Evolutionary conservation across 2,329 filamentous ascomycete genomes (phyloP), one percentile per base, ranked within the genome.

Genomic region (Aspergillus fumigatus): DNA sequence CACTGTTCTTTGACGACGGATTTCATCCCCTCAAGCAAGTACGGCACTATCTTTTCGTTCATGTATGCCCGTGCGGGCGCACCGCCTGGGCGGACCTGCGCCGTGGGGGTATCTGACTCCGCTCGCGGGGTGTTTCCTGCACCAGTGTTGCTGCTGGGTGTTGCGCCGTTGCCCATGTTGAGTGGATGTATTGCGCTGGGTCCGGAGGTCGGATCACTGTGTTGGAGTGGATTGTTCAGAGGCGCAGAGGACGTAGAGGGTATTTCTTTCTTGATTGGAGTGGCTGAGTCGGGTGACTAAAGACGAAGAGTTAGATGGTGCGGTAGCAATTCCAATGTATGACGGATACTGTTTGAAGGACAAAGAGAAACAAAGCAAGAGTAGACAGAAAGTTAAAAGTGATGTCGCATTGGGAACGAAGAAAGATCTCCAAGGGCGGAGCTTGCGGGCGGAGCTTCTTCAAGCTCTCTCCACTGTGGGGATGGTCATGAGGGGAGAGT

Each of bases 11-110:
- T 85, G 4, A 86, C 87, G 58, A 92, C 70, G 54, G 81, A 73
- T 75, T 90, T 91, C 86, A 92, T 88, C 25, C 88, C 88, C 65
- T 91, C 88, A 41, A 91, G 75, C 56, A 92, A 67, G 26, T 83
- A 81, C 0, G 83, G 83, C 0, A 87, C 88, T 43, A 92, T 82
- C 65, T 86, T 89, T 50, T 81, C 80, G 67, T 91, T 91, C 63
- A 92, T 73, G 70, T 90, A 92, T 65, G 84, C 82, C 48, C 88
- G 82, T 4, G 85, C 84, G 0, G 86, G 84, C 23, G 88, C 88
- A 49, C 88, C 88, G 66, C 90, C 86, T 1, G 81, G 73, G 1
- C 83, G 79, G 14, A 85, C 81, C 66, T 87, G 82, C n/a, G 58
- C 48, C 6, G 85, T 23, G 50, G 71, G 87, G 9, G 81, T n/a